A percentile compares a stretch with the other conserved stretches of the same genome.
Conservation (phyloP, 2,329 filamentous ascomycete species). For the Zasmidium angulare region DNA sequence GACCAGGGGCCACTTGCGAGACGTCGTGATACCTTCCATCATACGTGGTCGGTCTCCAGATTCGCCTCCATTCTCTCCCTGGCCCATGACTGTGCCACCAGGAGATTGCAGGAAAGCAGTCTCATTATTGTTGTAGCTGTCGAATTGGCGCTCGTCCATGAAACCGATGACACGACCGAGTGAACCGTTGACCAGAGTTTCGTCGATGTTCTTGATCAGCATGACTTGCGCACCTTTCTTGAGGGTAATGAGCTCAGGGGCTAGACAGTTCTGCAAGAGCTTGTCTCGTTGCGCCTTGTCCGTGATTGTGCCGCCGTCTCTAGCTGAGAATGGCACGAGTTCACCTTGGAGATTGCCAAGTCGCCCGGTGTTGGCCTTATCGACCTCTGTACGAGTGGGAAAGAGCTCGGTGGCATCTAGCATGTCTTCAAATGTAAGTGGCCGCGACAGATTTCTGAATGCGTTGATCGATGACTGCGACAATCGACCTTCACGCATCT, state of each 20-base stretch:
- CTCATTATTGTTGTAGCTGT: slow-evolving; percentile 33
- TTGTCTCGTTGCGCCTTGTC: slow-evolving; percentile 72
- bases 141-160: slow-evolving; percentile 62
- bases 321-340: slow-evolving; percentile 66
- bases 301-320: slow-evolving; percentile 67
- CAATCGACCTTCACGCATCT: slow-evolving; percentile 89
- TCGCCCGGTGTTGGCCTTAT: slow-evolving; percentile 75
- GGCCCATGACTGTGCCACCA: slow-evolving; percentile 34
- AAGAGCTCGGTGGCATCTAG: slow-evolving; percentile 89
- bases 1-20: slow-evolving; percentile 75
- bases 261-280: slow-evolving; percentile 87
- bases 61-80: slow-evolving; percentile 24
- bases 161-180: slow-evolving; percentile 82
- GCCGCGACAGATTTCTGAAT: slow-evolving; percentile 72
- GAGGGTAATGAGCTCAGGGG: slow-evolving; percentile 73
- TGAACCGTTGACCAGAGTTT: slow-evolving; percentile 89
- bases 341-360: slow-evolving; percentile 72
- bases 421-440: slow-evolving; percentile 69
- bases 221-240: slow-evolving; percentile 96
- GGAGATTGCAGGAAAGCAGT: slow-evolving; percentile 23
- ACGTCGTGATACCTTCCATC: slow-evolving; percentile 50
- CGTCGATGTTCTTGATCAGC: slow-evolving; percentile 99
- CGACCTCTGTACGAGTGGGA: slow-evolving; percentile 85
- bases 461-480: slow-evolving; percentile 71
- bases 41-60: slow-evolving; percentile 48